phyloP scores from a whole-genome alignment of 2,329 filamentous ascomycete genomes.

The Sordariomycetes sp. region DNA sequence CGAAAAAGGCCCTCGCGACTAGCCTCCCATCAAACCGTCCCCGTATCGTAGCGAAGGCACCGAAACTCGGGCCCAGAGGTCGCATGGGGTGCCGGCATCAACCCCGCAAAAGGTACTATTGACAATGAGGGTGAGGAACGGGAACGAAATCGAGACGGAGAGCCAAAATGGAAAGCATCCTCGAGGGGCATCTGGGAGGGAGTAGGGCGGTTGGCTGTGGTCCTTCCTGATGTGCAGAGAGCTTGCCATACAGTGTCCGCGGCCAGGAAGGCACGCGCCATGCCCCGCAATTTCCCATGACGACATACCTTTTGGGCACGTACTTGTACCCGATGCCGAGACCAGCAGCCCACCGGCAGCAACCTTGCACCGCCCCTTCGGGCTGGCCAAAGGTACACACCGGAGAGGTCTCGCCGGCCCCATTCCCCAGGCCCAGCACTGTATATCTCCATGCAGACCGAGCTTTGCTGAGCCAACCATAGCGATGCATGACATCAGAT shows the following conservation, averaged over 20 bases:
- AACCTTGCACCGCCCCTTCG: background rate
- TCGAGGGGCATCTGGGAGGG: background rate
- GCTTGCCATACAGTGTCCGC: background rate
- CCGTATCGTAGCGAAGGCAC: background rate
- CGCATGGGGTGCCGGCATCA: background rate
- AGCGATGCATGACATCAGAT: slow-evolving; percentile 3
- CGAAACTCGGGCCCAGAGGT: background rate
- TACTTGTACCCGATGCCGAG: background rate
- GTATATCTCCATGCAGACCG: background rate
- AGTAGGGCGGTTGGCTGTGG: slow-evolving; percentile 2
- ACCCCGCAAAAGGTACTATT: background rate
- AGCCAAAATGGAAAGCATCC: background rate
- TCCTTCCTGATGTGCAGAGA: background rate
- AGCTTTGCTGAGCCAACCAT: slow-evolving; percentile 1
- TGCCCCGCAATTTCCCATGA: background rate
- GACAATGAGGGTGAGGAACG: background rate
- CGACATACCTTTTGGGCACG: background rate
- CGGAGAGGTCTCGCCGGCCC: background rate
- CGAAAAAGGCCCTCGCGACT: background rate
- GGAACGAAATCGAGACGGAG: background rate
- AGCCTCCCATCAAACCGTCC: background rate
- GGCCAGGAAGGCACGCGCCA: background rate
- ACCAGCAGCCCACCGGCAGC: background rate
- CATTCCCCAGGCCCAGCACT: background rate
- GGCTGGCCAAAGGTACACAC: background rate